Evolutionary conservation across 2,329 filamentous ascomycete genomes (phyloP).

Genomic region (Fusarium paranaense): DNA sequence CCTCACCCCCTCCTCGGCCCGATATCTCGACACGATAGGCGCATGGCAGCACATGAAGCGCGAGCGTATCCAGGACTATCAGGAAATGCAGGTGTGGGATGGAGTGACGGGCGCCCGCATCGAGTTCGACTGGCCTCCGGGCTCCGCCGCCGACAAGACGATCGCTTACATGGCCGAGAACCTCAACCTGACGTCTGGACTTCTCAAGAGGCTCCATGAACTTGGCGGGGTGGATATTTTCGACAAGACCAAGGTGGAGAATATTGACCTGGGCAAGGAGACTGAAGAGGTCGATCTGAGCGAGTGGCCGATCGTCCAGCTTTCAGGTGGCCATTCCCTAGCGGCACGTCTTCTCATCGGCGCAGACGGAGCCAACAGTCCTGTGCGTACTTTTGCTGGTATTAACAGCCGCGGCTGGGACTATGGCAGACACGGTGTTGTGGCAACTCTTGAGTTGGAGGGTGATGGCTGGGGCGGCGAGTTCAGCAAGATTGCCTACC

Average conservation of each 20-base stretch:
- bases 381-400: slow-evolving; percentile 88
- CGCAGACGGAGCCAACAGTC: slow-evolving; percentile 94
- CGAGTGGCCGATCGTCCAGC: slow-evolving; percentile 86
- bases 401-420: slow-evolving; percentile 93
- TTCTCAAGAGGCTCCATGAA: slow-evolving; percentile 78
- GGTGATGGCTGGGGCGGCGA: slow-evolving; percentile 66
- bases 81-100: slow-evolving; percentile 99
- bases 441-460: slow-evolving; percentile 85
- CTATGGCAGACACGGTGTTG: slow-evolving; percentile 89
- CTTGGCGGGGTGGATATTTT: slow-evolving; percentile 77
- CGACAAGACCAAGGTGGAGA: slow-evolving; percentile 80
- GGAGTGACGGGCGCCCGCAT: slow-evolving; percentile 89
- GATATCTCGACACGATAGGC: slow-evolving; percentile 84
- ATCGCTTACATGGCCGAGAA: slow-evolving; percentile 99
- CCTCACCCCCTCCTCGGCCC: slow-evolving; percentile 87
- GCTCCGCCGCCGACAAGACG: slow-evolving; percentile 63
- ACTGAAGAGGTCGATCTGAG: slow-evolving; percentile 79
- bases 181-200: slow-evolving; percentile 82
- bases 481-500: slow-evolving; percentile 82
- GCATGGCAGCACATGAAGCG: slow-evolving; percentile 83
- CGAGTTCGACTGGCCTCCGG: slow-evolving; percentile 81
- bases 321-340: slow-evolving; percentile 75
- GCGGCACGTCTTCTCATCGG: slow-evolving; percentile 89
- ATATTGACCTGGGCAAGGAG: slow-evolving; percentile 80
- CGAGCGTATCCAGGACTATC: slow-evolving; percentile 84